Evolutionary conservation across 169 alveolate species (phyloP), one percentile per base, ranked within the genome.

Genomic region (Plasmodium vinckei): DNA sequence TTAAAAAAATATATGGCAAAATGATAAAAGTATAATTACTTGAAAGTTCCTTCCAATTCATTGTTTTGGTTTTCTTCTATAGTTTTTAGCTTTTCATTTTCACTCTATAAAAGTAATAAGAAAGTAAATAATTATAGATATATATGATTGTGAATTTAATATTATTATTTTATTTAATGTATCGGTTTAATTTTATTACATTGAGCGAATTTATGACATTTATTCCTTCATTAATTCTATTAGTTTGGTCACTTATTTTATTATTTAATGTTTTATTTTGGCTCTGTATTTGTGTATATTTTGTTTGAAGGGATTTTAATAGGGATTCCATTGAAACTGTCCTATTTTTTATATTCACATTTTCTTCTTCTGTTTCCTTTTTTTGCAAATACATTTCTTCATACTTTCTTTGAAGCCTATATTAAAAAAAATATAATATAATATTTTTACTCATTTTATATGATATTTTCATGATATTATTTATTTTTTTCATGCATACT

Each of bases 291-390:
- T 86, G 91, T 60, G 91, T 86, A 56, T 86, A 86, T 70, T 86
- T 86, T 57, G 86, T 59, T 63, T 86, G 91, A 68, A 86, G 87
- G 47, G 91, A 86, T 70, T 86, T 86, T 65, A 86, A 21, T 47
- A 86, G 53, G 15, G 91, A 86, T 86, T 86, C 91, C 87, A 86
- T 57, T 44, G 91, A 86, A 68, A 86, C 91, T 9, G 91, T 86
- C 47, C 87, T 86, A 65, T 86, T 86, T 86, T 86, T 86, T 86
- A 86, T 86, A 59, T 86, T 86, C 19, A 86, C 91, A 70, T 86
- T 86, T 86, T 86, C 91, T 70, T 86, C 91, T 64, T 86, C 91
- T 27, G 91, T 69, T 70, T 86, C 91, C 39, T 86, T 86, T 72
- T 86, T 86, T 70, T 86, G 91, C 19, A 86, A 63, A 72, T 86